Conservation (phyloP, 2,329 filamentous ascomycete species). For the Plenodomus lindquistii region DNA sequence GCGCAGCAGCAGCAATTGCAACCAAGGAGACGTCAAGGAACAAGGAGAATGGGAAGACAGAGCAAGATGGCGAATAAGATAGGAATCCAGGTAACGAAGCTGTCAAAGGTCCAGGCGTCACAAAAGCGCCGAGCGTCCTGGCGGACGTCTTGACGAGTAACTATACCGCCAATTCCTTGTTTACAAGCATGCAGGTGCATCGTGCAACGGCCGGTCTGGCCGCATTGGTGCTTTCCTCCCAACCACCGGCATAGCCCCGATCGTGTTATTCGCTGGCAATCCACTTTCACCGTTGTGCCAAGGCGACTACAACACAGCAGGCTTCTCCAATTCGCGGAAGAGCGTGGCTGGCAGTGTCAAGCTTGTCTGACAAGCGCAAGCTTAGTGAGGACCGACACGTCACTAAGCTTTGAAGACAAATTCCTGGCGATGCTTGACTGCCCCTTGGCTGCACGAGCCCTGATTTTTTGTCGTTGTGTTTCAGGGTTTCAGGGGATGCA, state of each 20-base stretch:
- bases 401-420: conserved; percentile 25
- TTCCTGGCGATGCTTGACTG: conserved; percentile 27
- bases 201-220: not conserved
- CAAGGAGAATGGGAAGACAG: not conserved
- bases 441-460: conserved; percentile 21
- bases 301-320: not conserved
- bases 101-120: conserved; percentile 4
- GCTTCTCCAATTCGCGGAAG: not conserved
- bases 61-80: not conserved
- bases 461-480: conserved; percentile 1
- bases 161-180: conserved; percentile 19
- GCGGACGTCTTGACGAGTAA: conserved; percentile 5
- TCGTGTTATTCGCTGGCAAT: conserved; percentile 10
- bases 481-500: not conserved
- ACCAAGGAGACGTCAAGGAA: not conserved
- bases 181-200: conserved; percentile 16
- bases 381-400: conserved; percentile 21
- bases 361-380: conserved; percentile 2
- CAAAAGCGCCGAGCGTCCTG: conserved; percentile 21
- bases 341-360: not conserved
- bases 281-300: conserved; percentile 5
- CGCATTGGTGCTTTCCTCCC: not conserved
- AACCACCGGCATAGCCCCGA: conserved; percentile 1
- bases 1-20: conserved; percentile 4
- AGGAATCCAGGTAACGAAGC: conserved; percentile 2